Base-by-base conservation (phyloP, 208 protist species). In the Chromosphaera perkinsii region DNA sequence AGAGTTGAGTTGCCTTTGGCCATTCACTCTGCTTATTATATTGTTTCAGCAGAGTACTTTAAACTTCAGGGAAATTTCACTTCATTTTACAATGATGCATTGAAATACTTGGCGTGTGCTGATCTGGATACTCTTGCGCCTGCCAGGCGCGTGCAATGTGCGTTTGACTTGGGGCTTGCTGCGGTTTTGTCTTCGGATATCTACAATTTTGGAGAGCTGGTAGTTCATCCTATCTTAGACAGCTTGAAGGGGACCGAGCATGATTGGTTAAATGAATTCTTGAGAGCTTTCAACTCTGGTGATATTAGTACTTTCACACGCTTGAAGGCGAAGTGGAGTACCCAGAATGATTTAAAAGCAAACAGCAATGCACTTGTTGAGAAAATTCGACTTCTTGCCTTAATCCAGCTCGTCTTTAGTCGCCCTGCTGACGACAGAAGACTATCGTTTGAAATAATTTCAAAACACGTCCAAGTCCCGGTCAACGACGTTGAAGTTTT, bases 351-450 rank as follows among this genome's bases (percentile, higher is more conserved):
- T 1, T 39, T 73, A 47, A 47, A 31, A 42, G 42, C 55, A 10
- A 60, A 58, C 54, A 71, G 40, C 32, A 37, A 5, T 9, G 29
- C 60, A 58, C 10, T 54, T 14, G 43, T 17, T 62, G 69, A 86
- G 62, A 92, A 95, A 74, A 90, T 96, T 51, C 83, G 88, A 12
- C 85, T 97, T 40, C 92, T 96, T 76, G 81, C 84, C 20, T 79
- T 97, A 27, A 89, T 96, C 9, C 88, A 97, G 69, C 79, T 96
- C 9, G 85, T 95, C 37, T 96, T 96, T 76, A 85, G 85, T 67
- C 88, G 85, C 1, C 89, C 91, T 9, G 80, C 92, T n/a, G 86
- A 89, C 40, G 78, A 93, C 69, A 87, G 90, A 65, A 85, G 73
- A 5, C 85, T 96, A 70, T 48, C 80, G 3, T 96, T 93, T 65